Evolutionary conservation across 2,329 filamentous ascomycete genomes (phyloP), one percentile per base, ranked within the genome.

Genomic region (Trichophyton equinum): DNA sequence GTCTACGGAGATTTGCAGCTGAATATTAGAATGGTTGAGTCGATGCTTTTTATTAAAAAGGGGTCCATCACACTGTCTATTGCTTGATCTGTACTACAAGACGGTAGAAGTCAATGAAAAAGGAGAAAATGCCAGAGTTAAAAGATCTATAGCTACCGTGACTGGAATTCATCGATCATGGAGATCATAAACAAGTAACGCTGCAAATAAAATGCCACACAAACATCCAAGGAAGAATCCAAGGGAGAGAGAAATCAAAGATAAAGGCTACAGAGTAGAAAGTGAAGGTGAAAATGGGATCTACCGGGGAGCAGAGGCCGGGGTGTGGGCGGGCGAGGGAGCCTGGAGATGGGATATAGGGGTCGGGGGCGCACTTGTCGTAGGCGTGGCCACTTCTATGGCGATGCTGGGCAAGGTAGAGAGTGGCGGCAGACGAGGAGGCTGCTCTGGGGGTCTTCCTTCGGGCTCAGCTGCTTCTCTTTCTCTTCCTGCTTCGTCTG

Each of bases 371-470:
- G 62, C 56, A 55, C 63, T 66, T 15, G 60, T 60, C 22, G 62
- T 61, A 7, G 66, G 66, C 1, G 66, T 68, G 2, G 68, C 63
- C 30, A 59, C 62, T 62, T 65, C 65, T 13, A 70, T 63, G 30
- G 68, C 62, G 27, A 70, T 70, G 13, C 65, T 66, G 20, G 68
- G 68, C 8, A 69, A 60, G 11, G 51, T 61, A 18, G 47, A 63
- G 11, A 66, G 18, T 7, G 57, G 59, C 36, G 64, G 60, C 40
- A 64, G 64, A 57, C 57, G 20, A 8, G 40, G 40, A 6, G 33
- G 42, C 38, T 25, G 57, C 36, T 36, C 15, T n/a, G 27, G 15
- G 60, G 59, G 42, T 6, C 56, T 27, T 30, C 5, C 27, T 30
- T 30, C 27, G 7, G 27, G 27, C 27, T 30, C 27, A 30, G 6